phyloP scores from a whole-genome alignment of 345 rosid genomes.

The Bruguiera sexangula region DNA sequence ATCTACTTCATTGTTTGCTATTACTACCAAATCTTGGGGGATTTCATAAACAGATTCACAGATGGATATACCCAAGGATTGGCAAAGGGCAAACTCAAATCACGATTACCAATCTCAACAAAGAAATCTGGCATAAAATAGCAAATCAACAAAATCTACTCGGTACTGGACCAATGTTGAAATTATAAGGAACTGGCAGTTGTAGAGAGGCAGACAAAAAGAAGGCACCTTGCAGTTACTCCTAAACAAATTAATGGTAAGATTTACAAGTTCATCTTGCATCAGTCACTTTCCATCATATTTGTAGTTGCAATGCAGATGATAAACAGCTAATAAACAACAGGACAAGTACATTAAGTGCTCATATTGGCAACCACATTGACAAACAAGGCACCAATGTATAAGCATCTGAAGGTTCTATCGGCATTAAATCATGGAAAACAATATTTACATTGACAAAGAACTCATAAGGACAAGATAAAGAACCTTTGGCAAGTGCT shows the following conservation, averaged over 20 bases:
- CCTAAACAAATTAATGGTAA: not conserved
- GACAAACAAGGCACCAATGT: not conserved
- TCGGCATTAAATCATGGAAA: conserved; percentile 10
- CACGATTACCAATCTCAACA: too few species aligned
- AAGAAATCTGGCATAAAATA: too few species aligned
- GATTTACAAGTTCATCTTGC: not conserved
- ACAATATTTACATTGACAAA: not conserved
- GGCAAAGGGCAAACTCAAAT: too few species aligned
- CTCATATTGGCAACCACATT: not conserved
- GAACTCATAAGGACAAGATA: not conserved
- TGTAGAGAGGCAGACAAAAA: not conserved
- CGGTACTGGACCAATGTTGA: not conserved
- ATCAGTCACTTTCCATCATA: not conserved
- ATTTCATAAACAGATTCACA: too few species aligned
- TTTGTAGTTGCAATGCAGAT: not conserved
- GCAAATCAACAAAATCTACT: too few species aligned
- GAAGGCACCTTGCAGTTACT: not conserved
- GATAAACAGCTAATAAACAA: not conserved
- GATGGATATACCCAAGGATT: too few species aligned
- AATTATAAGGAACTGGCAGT: not conserved
- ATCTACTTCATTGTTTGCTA: too few species aligned
- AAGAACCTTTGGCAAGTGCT: conserved; percentile 77
- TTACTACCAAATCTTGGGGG: too few species aligned
- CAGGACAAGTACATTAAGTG: too few species aligned
- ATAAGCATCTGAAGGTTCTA: not conserved